phyloP scores from a whole-genome alignment of 495 filamentous ascomycete genomes.

The Tuber microsphaerosporum region DNA sequence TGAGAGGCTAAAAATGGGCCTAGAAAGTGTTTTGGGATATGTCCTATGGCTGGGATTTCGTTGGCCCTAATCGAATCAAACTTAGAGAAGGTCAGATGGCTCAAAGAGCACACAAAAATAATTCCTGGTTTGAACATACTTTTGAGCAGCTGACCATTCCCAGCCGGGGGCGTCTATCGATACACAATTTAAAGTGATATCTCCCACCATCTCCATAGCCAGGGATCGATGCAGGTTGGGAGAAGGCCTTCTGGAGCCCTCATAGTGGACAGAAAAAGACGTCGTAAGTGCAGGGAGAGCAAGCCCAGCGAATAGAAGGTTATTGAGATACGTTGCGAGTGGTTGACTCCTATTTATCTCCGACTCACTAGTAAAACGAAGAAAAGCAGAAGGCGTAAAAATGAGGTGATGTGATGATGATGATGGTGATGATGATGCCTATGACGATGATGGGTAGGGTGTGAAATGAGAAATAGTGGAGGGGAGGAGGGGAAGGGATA shows the following conservation, averaged over 20 bases:
- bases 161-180: conserved; percentile 11
- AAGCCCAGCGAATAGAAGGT: conserved; percentile 8
- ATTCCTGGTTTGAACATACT: conserved; percentile 7
- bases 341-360: neutral
- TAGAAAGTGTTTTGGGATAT: conserved; percentile 18
- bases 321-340: conserved; percentile 15
- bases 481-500: neutral
- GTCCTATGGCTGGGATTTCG: conserved; percentile 1
- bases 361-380: neutral
- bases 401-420: neutral
- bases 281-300: conserved; percentile 11
- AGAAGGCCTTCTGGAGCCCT: neutral
- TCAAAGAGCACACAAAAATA: neutral
- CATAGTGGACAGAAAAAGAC: neutral
- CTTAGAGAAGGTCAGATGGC: conserved; percentile 10
- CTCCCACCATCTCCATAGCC: conserved; percentile 25
- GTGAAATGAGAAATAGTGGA: neutral
- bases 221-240: conserved; percentile 1
- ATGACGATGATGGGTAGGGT: neutral
- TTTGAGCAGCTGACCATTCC: conserved; percentile 27
- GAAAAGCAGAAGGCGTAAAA: neutral
- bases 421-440: neutral
- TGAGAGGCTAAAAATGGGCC: conserved; percentile 7
- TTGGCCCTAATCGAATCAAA: conserved; percentile 27
- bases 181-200: conserved; percentile 28